These are phyloP conservation scores for Ophidiomyces ophidiicola DNA, from an alignment of 2,329 filamentous ascomycete species.

Conservation along the genomic window DNA sequence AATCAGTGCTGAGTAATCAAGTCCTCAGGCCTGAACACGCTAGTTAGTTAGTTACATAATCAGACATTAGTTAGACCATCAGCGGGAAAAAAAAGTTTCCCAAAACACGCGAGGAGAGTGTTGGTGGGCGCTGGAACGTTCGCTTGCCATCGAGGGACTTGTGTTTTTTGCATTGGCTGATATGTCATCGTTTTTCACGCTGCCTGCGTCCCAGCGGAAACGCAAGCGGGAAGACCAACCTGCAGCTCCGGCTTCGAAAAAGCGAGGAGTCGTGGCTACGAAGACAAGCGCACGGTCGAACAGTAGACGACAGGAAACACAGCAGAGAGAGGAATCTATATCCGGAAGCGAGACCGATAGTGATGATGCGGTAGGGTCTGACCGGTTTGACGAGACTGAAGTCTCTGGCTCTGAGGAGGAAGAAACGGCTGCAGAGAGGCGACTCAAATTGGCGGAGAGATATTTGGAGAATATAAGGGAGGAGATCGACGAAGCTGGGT, in stretches of 20 bases:
- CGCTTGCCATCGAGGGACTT: background rate
- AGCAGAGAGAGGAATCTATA: conserved; percentile 61
- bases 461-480: conserved; percentile 83
- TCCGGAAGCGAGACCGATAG: conserved; percentile 70
- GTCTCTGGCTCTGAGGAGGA: conserved; percentile 54
- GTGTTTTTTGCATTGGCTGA: background rate
- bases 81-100: conserved; percentile 13
- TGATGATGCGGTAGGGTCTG: conserved; percentile 39
- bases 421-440: conserved; percentile 80
- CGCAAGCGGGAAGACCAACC: conserved; percentile 56
- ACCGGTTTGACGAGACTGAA: conserved; percentile 38
- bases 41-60: background rate
- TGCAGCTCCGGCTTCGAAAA: conserved; percentile 34
- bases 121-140: background rate
- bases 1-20: conserved; percentile 2
- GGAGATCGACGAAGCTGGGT: conserved; percentile 72
- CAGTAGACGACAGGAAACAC: conserved; percentile 28
- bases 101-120: conserved; percentile 2
- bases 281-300: conserved; percentile 22
- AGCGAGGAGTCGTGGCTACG: conserved; percentile 32
- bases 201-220: conserved; percentile 78
- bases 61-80: no score
- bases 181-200: conserved; percentile 95
- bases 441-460: conserved; percentile 75
- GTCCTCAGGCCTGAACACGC: background rate